A percentile compares a stretch with the other conserved stretches of the same genome.
phyloP scores from a whole-genome alignment of 1,284 basidiomycete species.

The Porogramme epimiltina region DNA sequence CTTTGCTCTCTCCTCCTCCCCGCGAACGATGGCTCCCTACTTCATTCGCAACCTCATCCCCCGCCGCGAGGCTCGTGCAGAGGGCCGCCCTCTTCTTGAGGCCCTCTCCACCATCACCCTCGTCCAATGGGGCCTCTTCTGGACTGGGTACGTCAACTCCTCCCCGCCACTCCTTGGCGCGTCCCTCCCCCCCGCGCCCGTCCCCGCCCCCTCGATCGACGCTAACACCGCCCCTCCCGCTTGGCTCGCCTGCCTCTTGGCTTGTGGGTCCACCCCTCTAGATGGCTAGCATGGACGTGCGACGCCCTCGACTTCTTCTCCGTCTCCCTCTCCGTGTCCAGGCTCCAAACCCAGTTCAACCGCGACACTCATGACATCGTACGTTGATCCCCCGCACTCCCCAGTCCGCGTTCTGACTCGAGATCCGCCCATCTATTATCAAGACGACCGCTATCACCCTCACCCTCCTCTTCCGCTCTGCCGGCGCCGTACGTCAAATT shows the following conservation, averaged over 20 bases:
- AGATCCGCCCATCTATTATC: neutral
- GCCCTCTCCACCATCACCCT: constrained; percentile 41
- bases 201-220: constrained; percentile 5
- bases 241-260: too few relatives aligned
- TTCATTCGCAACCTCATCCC: constrained; percentile 36
- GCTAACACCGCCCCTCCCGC: constrained; percentile 5
- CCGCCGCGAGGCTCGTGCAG: constrained; percentile 40
- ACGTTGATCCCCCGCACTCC: constrained; percentile 24
- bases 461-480: constrained; percentile 87
- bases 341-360: constrained; percentile 56
- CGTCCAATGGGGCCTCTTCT: constrained; percentile 52
- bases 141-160: constrained; percentile 38
- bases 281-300: constrained; percentile 81
- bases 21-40: constrained; percentile 30
- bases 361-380: constrained; percentile 54
- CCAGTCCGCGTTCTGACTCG: constrained; percentile 1
- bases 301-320: constrained; percentile 86
- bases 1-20: constrained; percentile 5
- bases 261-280: constrained; percentile 27
- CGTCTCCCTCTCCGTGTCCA: constrained; percentile 72
- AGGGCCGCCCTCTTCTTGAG: constrained; percentile 36
- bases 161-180: constrained; percentile 7
- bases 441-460: constrained; percentile 88
- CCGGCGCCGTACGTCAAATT: constrained; percentile 82
- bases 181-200: neutral